Percentiles rank a stretch among this genome's conserved stretches.
These are phyloP conservation scores for Verticillium isaacii DNA, from an alignment of 2,329 filamentous ascomycete genomes.

Conservation along the genomic window DNA sequence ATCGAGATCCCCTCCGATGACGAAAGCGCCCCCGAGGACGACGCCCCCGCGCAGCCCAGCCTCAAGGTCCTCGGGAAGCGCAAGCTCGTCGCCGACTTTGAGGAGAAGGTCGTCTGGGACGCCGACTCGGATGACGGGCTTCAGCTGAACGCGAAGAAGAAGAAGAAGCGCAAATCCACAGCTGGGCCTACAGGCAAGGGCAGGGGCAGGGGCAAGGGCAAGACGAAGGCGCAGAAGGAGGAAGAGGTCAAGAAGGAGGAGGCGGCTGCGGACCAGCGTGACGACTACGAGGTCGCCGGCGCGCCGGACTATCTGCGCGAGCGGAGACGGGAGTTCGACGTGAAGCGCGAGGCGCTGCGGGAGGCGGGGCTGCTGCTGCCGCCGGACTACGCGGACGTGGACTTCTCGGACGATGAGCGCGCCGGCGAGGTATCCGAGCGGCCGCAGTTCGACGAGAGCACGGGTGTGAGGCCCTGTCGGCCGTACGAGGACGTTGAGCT, in stretches of 20 bases:
- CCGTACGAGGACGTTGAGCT: slow-evolving; percentile 72
- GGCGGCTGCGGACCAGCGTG: slow-evolving; percentile 6
- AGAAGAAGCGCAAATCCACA: slow-evolving; percentile 45
- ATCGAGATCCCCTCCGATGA: slow-evolving; percentile 1
- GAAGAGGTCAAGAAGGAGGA: slow-evolving; percentile 19
- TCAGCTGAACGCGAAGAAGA: slow-evolving; percentile 43
- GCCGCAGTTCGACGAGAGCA: slow-evolving; percentile 57
- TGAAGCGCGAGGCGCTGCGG: slow-evolving; percentile 51
- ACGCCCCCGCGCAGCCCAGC: not conserved
- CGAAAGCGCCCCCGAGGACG: not conserved
- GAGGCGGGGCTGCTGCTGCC: slow-evolving; percentile 70
- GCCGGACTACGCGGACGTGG: slow-evolving; percentile 69
- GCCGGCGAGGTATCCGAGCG: slow-evolving; percentile 49
- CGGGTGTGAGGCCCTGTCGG: slow-evolving; percentile 58
- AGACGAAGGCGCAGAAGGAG: slow-evolving; percentile 14
- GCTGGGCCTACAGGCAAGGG: slow-evolving; percentile 33
- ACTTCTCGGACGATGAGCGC: slow-evolving; percentile 61
- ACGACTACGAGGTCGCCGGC: slow-evolving; percentile 44
- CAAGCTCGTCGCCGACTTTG: slow-evolving; percentile 28
- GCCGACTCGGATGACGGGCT: slow-evolving; percentile 60
- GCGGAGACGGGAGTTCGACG: slow-evolving; percentile 67
- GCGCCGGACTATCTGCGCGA: slow-evolving; percentile 70
- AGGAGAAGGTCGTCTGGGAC: slow-evolving; percentile 46
- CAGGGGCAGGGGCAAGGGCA: slow-evolving; percentile 39
- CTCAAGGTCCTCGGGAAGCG: slow-evolving; percentile 24